Base-by-base conservation (phyloP, 768 basidiomycete species). In the Leccinellum luteum region DNA sequence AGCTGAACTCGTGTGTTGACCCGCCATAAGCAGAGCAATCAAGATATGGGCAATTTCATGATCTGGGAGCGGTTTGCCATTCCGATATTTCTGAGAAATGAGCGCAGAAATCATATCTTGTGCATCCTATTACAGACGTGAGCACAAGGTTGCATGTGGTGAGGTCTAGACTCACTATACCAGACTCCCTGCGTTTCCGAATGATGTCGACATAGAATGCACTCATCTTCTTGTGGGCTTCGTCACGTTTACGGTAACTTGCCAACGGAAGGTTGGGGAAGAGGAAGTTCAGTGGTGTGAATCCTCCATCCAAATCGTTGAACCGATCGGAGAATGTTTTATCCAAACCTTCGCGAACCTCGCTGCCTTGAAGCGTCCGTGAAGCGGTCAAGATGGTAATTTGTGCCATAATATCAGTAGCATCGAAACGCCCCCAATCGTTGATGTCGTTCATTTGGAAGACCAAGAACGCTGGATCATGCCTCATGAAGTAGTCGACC, bases 11-110 rank as follows among this genome's bases (percentile, higher is more conserved):
- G 97, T 99, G 75, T 99, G 97, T 76, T 99, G 97, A 38, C 97
- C 97, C 45, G 97, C 97, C 97, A 99, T 98, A 61, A 99, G 86
- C 48, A 99, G 83, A 15, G 97, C 97, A 67, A 98, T 99, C 89
- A 99, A 86, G 69, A 99, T 95, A 70, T 98, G 97, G 0, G 97
- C 94, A 58, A 98, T 89, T 73, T 98, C 93, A 63, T 90, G 87
- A 68, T 99, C 94, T 59, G 79, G 81, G 41, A 98, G 80, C 2
- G 79, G 69, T 47, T 81, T 79, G 55, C 97, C 97, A 64, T 83
- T 80, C 61, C 90, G 89, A 76, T 99, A 98, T 51, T 78, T 82
- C 69, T 94, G 90, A 59, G 85, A 80, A 74, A 87, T 81, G 19
- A 99, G 83, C 2, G 95, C 87, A 14, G 88, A 82, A 66, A 98